phyloP scores from a whole-genome alignment of 2,329 filamentous ascomycete genomes.

The Berkeleyomyces basicola region DNA sequence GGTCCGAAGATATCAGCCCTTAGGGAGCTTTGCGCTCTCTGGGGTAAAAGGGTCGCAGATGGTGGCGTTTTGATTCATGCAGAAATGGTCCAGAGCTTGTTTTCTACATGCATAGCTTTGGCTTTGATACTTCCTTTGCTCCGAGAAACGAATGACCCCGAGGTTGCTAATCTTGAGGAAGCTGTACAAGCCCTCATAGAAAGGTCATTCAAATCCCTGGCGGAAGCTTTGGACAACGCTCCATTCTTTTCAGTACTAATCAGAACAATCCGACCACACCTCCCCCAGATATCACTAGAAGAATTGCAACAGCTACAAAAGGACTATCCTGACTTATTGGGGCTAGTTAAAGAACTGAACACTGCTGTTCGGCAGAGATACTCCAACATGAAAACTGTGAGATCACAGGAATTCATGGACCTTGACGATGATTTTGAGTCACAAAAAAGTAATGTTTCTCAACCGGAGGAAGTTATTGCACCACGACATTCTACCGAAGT shows the following conservation, averaged over 20 bases:
- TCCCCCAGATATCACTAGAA: conserved; percentile 28
- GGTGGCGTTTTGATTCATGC: conserved; percentile 32
- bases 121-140: conserved; percentile 32
- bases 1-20: conserved; percentile 36
- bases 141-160: conserved; percentile 28
- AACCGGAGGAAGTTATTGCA: not conserved
- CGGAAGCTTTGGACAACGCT: conserved; percentile 29
- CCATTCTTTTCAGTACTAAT: conserved; percentile 32
- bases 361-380: conserved; percentile 20
- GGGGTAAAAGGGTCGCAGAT: conserved; percentile 30
- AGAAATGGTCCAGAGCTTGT: conserved; percentile 35
- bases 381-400: conserved; percentile 20
- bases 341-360: conserved; percentile 27
- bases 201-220: conserved; percentile 25
- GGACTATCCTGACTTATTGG: conserved; percentile 26
- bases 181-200: conserved; percentile 26
- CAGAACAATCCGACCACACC: conserved; percentile 26
- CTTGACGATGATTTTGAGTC: conserved; percentile 49
- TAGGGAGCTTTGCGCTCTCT: conserved; percentile 28
- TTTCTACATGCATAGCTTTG: conserved; percentile 31
- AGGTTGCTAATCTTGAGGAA: conserved; percentile 32
- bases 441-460: conserved; percentile 33
- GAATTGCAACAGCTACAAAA: conserved; percentile 24
- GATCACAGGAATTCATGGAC: conserved; percentile 43
- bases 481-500: conserved; percentile 3